Evolutionary conservation across 2,329 filamentous ascomycete genomes (phyloP).

Genomic region (Microsporum canis): DNA sequence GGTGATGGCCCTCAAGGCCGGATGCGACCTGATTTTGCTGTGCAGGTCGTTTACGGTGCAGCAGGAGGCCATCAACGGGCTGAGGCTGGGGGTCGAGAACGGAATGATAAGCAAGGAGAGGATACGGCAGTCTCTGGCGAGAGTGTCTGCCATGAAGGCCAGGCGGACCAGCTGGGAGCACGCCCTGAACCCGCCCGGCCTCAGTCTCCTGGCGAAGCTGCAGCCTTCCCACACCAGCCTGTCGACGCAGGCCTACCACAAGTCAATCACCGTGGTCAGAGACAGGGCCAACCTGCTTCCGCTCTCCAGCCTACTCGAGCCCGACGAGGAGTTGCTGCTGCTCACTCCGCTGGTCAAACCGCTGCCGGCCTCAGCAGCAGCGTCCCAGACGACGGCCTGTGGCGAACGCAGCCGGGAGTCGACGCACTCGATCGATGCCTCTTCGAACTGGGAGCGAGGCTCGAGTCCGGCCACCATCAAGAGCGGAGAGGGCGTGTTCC

Average conservation of each 20-base stretch:
- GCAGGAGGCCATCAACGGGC: constrained; percentile 77
- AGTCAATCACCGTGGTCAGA: constrained; percentile 82
- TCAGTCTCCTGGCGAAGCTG: constrained; percentile 63
- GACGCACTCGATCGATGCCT: constrained; percentile 41
- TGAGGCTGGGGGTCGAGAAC: constrained; percentile 82
- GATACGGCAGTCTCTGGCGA: constrained; percentile 65
- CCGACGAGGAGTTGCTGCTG: constrained; percentile 78
- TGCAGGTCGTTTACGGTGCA: constrained; percentile 82
- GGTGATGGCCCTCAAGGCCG: constrained; percentile 93
- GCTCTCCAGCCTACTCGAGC: constrained; percentile 66
- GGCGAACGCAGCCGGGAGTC: constrained; percentile 37
- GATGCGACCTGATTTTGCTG: constrained; percentile 81
- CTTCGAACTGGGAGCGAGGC: constrained; percentile 42
- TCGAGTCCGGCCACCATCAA: constrained; percentile 52
- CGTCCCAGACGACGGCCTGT: constrained; percentile 54
- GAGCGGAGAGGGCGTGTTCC: constrained; percentile 87
- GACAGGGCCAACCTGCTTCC: constrained; percentile 80
- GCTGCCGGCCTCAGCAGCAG: constrained; percentile 66
- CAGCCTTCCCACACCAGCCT: constrained; percentile 72
- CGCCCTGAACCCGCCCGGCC: constrained; percentile 75
- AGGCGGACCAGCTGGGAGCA: constrained; percentile 83
- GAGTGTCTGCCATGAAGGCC: constrained; percentile 70
- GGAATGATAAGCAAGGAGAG: constrained; percentile 73
- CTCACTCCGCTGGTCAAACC: constrained; percentile 85
- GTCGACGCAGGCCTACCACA: constrained; percentile 78